Evolutionary conservation across 2,329 filamentous ascomycete genomes (phyloP).

Genomic region (Xylaria sp.): DNA sequence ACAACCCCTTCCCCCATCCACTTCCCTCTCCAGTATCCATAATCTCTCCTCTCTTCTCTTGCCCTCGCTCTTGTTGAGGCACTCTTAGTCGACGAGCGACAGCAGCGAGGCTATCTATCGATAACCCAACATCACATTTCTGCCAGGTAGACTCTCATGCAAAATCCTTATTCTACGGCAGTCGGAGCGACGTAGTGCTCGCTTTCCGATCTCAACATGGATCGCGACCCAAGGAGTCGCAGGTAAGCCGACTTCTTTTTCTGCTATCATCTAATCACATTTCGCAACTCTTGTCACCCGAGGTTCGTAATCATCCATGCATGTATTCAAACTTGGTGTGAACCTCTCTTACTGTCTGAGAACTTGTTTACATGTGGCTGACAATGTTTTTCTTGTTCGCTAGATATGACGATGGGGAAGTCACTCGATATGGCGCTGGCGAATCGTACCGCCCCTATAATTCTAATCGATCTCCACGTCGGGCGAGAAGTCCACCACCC

Average conservation of each 20-base stretch:
- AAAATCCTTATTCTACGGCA: constrained; percentile 1
- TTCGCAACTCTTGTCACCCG: neutral
- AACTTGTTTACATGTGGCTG: constrained; percentile 1
- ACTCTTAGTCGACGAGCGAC: neutral
- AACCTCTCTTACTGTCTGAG: neutral
- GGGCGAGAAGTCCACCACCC: constrained; percentile 45
- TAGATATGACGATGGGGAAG: constrained; percentile 71
- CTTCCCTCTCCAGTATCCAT: neutral
- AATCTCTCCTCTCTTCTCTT: neutral
- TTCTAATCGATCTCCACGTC: constrained; percentile 59
- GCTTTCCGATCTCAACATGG: constrained; percentile 38
- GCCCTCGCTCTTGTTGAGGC: neutral
- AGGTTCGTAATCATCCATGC: constrained; percentile 3
- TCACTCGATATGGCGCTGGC: constrained; percentile 69
- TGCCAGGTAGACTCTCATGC: neutral
- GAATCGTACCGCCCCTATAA: constrained; percentile 71
- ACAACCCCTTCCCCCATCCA: neutral
- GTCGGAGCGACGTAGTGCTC: constrained; percentile 17
- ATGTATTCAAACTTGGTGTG: neutral
- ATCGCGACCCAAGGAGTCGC: constrained; percentile 49
- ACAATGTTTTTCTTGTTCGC: neutral
- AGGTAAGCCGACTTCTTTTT: constrained; percentile 40
- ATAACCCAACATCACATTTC: constrained; percentile 5
- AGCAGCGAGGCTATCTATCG: constrained; percentile 10
- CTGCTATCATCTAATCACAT: neutral